A percentile compares a stretch with the other conserved stretches of the same genome.
phyloP scores from a whole-genome alignment of 1,284 basidiomycete species.

The Hypsizygus ulmarius region DNA sequence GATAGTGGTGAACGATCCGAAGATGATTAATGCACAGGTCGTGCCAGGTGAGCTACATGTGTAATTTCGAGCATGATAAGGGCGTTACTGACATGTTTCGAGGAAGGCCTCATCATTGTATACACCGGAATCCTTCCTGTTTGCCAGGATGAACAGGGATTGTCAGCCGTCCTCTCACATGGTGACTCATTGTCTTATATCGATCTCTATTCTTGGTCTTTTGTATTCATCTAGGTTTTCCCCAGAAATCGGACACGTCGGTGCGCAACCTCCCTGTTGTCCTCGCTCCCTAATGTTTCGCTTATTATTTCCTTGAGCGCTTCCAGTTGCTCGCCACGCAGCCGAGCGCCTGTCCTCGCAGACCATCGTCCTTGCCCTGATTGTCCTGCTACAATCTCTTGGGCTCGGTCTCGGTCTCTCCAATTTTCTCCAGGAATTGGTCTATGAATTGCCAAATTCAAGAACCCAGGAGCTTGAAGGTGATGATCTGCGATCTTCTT shows the following conservation, averaged over 20 bases:
- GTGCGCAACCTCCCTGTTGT: slow-evolving; percentile 31
- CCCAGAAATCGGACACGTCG: slow-evolving; percentile 85
- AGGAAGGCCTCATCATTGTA: slow-evolving; percentile 63
- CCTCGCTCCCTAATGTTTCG: slow-evolving; percentile 5
- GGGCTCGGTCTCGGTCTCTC: slow-evolving; percentile 58
- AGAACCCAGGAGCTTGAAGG: slow-evolving; percentile 82
- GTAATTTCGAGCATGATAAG: background rate
- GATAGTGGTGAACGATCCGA: slow-evolving; percentile 76
- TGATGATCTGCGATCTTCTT: slow-evolving; percentile 18
- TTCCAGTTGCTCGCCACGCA: slow-evolving; percentile 69
- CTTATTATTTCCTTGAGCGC: background rate
- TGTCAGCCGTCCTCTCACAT: slow-evolving; percentile 87
- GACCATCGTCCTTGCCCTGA: slow-evolving; percentile 53
- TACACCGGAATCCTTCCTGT: slow-evolving; percentile 89
- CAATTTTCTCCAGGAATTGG: slow-evolving; percentile 45
- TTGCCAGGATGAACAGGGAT: slow-evolving; percentile 74
- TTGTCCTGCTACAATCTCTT: slow-evolving; percentile 48
- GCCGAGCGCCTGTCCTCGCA: slow-evolving; percentile 66
- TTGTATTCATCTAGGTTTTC: background rate
- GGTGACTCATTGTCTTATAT: slow-evolving; percentile 44
- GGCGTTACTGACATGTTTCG: background rate
- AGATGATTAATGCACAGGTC: slow-evolving; percentile 80
- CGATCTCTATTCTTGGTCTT: background rate
- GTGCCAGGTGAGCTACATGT: slow-evolving; percentile 53
- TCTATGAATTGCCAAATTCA: slow-evolving; percentile 82